Evolutionary conservation across 257 asterid species (phyloP), one percentile per base, ranked within the genome.

Genomic region (Fraxinus anomala): DNA sequence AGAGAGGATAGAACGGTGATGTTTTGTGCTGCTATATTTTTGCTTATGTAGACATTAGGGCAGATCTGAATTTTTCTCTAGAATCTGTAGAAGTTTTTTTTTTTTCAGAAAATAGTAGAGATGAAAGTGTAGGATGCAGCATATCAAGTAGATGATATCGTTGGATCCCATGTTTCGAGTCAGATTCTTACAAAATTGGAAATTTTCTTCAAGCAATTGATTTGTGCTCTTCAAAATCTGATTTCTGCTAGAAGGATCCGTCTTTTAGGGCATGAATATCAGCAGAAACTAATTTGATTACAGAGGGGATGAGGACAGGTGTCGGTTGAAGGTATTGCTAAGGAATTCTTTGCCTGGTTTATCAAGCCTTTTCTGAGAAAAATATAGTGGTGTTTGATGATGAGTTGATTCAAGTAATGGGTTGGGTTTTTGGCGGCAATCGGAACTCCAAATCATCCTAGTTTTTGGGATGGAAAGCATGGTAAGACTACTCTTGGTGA

Each of bases 321-420:
- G 49, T 42, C 4, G 49, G 49, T 17, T 54, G n/a, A 1, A 17
- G 65, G 65, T 1, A 0, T 54, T 17, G 63, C 61, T 14, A 0
- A 5, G 61, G 61, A 3, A 19, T 16, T 51, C 61, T 42, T 42
- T 42, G 49, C n/a, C 9, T 4, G 23, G 16, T 42, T 42, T 42
- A 40, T 10, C 47, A 42, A 42, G 17, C 49, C 49, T 42, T 11
- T 10, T 12, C 5, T 51, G 6, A 14, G 2, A 0, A 47, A 47
- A 54, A n/a, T 54, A 19, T 17, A 17, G 65, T n/a, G 65, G 24
- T 2, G 7, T 54, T 54, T 54, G 65, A 54, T 19, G 65, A 54
- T 54, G 65, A 54, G 65, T 54, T 54, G 65, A 54, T 54, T 54
- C 65, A 54, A 17, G 65, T 54, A 54, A n/a, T 54, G 65, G 23